Base-by-base conservation (phyloP, 176 grass and related monocot genomes). In the Themeda triandra region DNA sequence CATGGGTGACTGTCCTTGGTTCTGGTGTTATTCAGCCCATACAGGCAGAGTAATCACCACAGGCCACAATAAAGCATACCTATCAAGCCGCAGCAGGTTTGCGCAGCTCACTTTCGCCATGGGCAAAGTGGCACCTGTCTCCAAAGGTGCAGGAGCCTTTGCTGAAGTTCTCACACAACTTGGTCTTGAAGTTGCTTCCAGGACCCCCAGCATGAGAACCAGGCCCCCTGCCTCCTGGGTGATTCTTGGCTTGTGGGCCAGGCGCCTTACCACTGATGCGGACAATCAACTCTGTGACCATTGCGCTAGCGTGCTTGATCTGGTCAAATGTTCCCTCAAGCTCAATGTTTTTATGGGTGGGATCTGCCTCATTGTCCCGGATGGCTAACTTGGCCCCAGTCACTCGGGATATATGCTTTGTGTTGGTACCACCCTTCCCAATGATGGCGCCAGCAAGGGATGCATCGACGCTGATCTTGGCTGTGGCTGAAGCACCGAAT, bases 321-420 rank as follows among this genome's bases (percentile, higher is more conserved):
- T 98, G 96, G 83, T 98, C 96, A 73, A 98, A 99, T 19, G 93
- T 91, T 13, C 96, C 96, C 79, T 96, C 93, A 2, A 99, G 87
- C 80, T 99, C 93, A 70, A 99, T 96, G 69, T 96, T 99, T 75
- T 92, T 96, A 73, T 91, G 68, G 80, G 62, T 94, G 18, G 91
- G 78, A 36, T 99, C 92, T 7, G 75, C 86, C 51, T 99, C 96
- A 1, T 99, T 94, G 39, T 99, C 96, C 15, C 96, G 73, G 71
- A 99, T 99, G 10, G 93, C 93, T 8, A 99, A 87, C 89, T 94
- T 99, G 67, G 92, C 89, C 12, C 93, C 93, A 51, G 93, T 96
- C 21, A 92, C 63, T 13, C 86, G 86, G 36, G 93, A 99, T 86
- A 99, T 99, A 58, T 94, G 90, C 78, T 99, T 96, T 7, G 96